Percentiles rank a stretch among this genome's conserved stretches.
These are phyloP conservation scores for Rhodotorula glutinis DNA, from an alignment of 1,284 basidiomycete species.

Conservation along the genomic window DNA sequence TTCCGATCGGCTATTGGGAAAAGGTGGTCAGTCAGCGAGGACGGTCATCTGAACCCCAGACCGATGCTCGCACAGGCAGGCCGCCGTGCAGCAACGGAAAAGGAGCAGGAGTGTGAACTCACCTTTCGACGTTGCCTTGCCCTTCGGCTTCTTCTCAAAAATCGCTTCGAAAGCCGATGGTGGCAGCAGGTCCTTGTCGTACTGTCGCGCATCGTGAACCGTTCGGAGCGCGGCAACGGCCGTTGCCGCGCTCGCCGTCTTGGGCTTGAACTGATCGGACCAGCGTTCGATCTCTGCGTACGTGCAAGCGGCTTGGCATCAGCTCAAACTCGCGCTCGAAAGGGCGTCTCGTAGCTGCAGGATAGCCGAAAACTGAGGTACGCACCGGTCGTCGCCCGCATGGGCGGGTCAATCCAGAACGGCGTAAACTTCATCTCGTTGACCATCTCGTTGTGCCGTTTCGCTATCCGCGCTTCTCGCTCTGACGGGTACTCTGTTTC, in stretches of 20 bases:
- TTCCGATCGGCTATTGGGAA: conserved; percentile 12
- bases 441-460: conserved; percentile 28
- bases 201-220: conserved; percentile 22
- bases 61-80: too few relatives aligned
- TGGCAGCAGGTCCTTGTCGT: conserved; percentile 30
- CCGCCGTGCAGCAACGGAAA: too few relatives aligned
- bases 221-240: conserved; percentile 8
- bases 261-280: conserved; percentile 35
- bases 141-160: conserved; percentile 29
- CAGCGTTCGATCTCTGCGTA: conserved; percentile 32
- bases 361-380: neutral
- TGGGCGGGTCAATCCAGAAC: conserved; percentile 33
- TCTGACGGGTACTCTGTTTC: conserved; percentile 30
- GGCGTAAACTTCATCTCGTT: conserved; percentile 31
- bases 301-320: neutral
- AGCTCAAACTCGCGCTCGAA: too few relatives aligned
- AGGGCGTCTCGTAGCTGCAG: too few relatives aligned
- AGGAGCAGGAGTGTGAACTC: neutral
- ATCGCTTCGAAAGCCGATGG: conserved; percentile 31
- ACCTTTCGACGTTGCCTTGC: conserved; percentile 10
- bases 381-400: conserved; percentile 28
- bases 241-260: conserved; percentile 12
- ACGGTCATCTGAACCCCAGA: too few relatives aligned
- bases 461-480: conserved; percentile 25
- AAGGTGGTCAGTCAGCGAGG: neutral